Conservation (phyloP, 805 yeast species). For the Candida piceae region DNA sequence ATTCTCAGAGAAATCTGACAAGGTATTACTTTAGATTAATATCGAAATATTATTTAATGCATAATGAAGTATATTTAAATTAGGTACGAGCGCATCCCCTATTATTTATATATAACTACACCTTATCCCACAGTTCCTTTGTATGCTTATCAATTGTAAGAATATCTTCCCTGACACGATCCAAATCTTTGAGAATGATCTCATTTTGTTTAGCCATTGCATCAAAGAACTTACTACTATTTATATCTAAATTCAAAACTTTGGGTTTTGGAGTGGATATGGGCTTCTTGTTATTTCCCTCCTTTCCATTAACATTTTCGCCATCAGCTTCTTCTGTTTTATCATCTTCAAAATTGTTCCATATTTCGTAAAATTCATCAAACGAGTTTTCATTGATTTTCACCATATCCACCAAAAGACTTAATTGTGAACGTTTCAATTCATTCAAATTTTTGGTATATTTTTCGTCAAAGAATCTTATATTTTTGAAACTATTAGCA, state of each 20-base stretch:
- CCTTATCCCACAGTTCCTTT: constrained; percentile 37
- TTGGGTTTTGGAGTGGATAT: neutral
- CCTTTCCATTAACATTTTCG: neutral
- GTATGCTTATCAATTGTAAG: constrained; percentile 40
- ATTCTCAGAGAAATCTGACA: too few species aligned
- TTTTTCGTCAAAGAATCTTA: constrained; percentile 45
- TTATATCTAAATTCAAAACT: constrained; percentile 16
- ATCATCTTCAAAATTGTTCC: constrained; percentile 19
- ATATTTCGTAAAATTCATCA: constrained; percentile 26
- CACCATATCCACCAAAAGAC: constrained; percentile 38
- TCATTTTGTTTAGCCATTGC: constrained; percentile 46
- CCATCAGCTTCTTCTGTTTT: constrained; percentile 2
- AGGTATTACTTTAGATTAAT: too few species aligned
- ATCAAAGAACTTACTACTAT: constrained; percentile 44
- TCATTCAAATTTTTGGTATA: constrained; percentile 48
- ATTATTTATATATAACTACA: constrained; percentile 1
- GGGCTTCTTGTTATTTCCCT: neutral
- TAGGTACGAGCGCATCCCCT: too few species aligned
- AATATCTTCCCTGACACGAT: constrained; percentile 48
- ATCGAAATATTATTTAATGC: too few species aligned
- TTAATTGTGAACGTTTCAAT: constrained; percentile 53
- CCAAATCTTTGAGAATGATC: constrained; percentile 43
- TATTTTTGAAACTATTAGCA: constrained; percentile 52
- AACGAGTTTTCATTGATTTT: constrained; percentile 25
- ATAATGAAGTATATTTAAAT: too few species aligned